These are phyloP conservation scores for Sugiyamaella qingdaonensis DNA, from an alignment of 805 yeast genomes.

Conservation along the genomic window DNA sequence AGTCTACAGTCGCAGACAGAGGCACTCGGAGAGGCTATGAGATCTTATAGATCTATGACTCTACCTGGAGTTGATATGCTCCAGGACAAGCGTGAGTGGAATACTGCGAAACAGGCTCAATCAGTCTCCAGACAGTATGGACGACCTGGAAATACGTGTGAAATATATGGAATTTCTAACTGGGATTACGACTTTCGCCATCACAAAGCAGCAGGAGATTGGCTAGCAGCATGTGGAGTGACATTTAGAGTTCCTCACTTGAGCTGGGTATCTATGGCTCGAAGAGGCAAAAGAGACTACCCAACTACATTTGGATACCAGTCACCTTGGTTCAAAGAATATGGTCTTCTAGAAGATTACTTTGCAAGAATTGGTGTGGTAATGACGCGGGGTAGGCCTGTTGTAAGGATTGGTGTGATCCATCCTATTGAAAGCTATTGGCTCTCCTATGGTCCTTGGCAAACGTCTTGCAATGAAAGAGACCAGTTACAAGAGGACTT, in stretches of 20 bases:
- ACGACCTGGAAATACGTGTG: constrained; percentile 6
- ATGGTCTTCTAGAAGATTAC: constrained; percentile 4
- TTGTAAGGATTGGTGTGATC: constrained; percentile 5
- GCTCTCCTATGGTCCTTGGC: constrained; percentile 10
- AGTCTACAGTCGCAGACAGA: constrained; percentile 7
- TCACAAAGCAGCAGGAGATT: constrained; percentile 7
- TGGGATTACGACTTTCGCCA: constrained; percentile 6
- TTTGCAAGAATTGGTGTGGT: neutral
- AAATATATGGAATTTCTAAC: constrained; percentile 6
- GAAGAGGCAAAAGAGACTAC: constrained; percentile 9
- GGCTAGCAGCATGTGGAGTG: constrained; percentile 8
- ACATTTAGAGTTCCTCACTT: constrained; percentile 9
- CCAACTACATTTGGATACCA: constrained; percentile 9
- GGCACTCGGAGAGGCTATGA: constrained; percentile 11
- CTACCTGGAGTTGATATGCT: constrained; percentile 11
- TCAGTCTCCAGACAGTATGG: constrained; percentile 5
- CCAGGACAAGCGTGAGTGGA: constrained; percentile 6
- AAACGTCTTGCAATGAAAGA: neutral
- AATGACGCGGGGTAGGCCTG: constrained; percentile 7
- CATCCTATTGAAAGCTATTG: constrained; percentile 13
- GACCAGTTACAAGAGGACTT: constrained; percentile 1
- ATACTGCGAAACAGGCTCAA: constrained; percentile 12
- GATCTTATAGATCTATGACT: constrained; percentile 6
- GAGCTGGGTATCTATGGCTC: constrained; percentile 5
- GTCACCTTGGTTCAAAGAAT: constrained; percentile 10